Percentiles rank a stretch among this genome's conserved stretches.
Evolutionary conservation across 2,329 filamentous ascomycete genomes (phyloP).

Genomic region (Exophiala viscosa): DNA sequence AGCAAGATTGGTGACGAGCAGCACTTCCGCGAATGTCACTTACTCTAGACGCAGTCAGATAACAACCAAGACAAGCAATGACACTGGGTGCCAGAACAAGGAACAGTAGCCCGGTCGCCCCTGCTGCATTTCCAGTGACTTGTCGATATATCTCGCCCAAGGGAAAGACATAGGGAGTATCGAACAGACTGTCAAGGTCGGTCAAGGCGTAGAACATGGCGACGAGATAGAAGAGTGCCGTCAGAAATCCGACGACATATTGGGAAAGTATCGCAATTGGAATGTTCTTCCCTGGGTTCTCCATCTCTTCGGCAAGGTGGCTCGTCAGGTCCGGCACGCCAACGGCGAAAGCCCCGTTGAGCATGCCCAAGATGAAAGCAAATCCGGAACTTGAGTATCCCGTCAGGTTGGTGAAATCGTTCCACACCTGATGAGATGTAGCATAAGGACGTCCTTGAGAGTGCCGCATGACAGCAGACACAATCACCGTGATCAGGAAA

Average conservation of each 20-base stretch:
- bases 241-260: conserved; percentile 44
- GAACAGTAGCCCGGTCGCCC: conserved; percentile 51
- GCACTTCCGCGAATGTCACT: neutral
- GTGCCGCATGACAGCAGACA: conserved; percentile 28
- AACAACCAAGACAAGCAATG: conserved; percentile 12
- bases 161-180: conserved; percentile 48
- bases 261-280: conserved; percentile 48
- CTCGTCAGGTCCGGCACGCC: conserved; percentile 64
- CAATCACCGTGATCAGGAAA: conserved; percentile 46
- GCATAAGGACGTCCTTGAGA: conserved; percentile 42
- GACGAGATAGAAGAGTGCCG: conserved; percentile 48
- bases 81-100: conserved; percentile 52
- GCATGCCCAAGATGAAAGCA: conserved; percentile 63
- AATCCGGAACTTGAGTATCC: conserved; percentile 48
- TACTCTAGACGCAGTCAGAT: conserved; percentile 10
- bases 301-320: conserved; percentile 61
- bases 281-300: conserved; percentile 57
- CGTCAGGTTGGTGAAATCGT: conserved; percentile 49
- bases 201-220: conserved; percentile 50
- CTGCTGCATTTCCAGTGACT: conserved; percentile 50
- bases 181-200: conserved; percentile 39
- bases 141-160: conserved; percentile 64
- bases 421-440: conserved; percentile 50
- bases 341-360: conserved; percentile 67
- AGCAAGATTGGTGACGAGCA: neutral